phyloP scores from a whole-genome alignment of 768 basidiomycete species.

The Leccinum uliginosum region DNA sequence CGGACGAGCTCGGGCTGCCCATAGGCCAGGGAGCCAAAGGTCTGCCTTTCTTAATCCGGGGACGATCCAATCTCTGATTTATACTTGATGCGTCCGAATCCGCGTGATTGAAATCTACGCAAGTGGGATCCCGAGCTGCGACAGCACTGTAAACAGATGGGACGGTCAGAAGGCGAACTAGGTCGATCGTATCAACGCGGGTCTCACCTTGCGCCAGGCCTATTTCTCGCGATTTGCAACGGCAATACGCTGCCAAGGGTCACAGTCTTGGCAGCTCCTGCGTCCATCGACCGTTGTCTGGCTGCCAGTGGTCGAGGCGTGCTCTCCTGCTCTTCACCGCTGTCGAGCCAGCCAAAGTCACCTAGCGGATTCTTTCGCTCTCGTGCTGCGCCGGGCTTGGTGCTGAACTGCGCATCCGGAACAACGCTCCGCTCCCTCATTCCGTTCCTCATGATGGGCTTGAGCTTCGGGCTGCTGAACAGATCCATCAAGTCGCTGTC shows the following conservation, averaged over 20 bases:
- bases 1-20: slow-evolving; percentile 1
- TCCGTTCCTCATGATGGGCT: not conserved
- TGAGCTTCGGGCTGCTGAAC: not conserved
- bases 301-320: slow-evolving; percentile 22
- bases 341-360: not conserved
- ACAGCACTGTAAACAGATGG: not conserved
- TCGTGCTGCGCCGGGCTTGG: not conserved
- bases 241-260: slow-evolving; percentile 4
- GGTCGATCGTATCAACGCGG: not conserved
- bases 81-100: slow-evolving; percentile 22
- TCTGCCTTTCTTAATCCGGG: not conserved
- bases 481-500: not conserved
- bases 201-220: slow-evolving; percentile 12
- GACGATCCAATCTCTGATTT: slow-evolving; percentile 6
- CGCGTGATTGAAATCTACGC: slow-evolving; percentile 6
- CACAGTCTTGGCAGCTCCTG: not conserved
- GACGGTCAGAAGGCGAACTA: not conserved
- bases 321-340: slow-evolving; percentile 13
- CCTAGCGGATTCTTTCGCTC: slow-evolving; percentile 1
- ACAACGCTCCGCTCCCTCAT: not conserved
- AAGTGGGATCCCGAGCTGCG: slow-evolving; percentile 6
- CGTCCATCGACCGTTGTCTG: not conserved
- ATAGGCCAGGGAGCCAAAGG: slow-evolving; percentile 12
- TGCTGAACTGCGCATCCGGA: not conserved
- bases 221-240: slow-evolving; percentile 18